These are phyloP conservation scores for Penicillium thymicola DNA, from an alignment of 2,329 filamentous ascomycete species.

Conservation along the genomic window DNA sequence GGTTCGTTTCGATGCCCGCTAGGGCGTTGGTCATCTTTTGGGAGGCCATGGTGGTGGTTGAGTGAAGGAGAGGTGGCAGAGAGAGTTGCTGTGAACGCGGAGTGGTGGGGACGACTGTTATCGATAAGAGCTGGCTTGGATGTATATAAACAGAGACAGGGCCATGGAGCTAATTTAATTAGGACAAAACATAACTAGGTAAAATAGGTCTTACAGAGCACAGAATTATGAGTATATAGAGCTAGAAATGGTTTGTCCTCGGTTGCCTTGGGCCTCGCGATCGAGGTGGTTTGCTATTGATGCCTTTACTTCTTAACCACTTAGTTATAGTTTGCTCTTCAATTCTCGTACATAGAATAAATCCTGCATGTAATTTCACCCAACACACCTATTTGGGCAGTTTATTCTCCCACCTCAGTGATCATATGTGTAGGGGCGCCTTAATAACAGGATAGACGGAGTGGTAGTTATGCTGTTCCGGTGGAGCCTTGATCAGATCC, in stretches of 20 bases:
- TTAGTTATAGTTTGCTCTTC: neutral
- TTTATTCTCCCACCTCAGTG: no score
- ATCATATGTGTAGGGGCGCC: no score
- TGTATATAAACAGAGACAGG: neutral
- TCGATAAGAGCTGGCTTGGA: slow-evolving; percentile 5
- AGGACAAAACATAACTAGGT: neutral
- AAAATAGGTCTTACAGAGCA: neutral
- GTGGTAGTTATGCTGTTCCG: no score
- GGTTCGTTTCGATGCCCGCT: slow-evolving; percentile 49
- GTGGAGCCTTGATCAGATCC: no score
- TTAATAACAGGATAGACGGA: no score
- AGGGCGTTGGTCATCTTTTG: slow-evolving; percentile 49
- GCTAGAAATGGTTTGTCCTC: neutral
- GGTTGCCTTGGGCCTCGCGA: neutral
- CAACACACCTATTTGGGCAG: neutral
- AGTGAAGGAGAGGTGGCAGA: neutral
- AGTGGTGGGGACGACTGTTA: slow-evolving; percentile 5
- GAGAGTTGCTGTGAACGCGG: neutral
- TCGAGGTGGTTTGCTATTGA: neutral
- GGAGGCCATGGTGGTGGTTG: slow-evolving; percentile 45
- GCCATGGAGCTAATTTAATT: neutral
- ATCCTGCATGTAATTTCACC: neutral
- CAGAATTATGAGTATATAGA: neutral
- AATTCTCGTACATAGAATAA: neutral
- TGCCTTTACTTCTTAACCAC: neutral